A percentile compares a stretch with the other conserved stretches of the same genome.
Evolutionary conservation across 2,329 filamentous ascomycete genomes (phyloP).

Genomic region (Myriosclerotinia curreyana): DNA sequence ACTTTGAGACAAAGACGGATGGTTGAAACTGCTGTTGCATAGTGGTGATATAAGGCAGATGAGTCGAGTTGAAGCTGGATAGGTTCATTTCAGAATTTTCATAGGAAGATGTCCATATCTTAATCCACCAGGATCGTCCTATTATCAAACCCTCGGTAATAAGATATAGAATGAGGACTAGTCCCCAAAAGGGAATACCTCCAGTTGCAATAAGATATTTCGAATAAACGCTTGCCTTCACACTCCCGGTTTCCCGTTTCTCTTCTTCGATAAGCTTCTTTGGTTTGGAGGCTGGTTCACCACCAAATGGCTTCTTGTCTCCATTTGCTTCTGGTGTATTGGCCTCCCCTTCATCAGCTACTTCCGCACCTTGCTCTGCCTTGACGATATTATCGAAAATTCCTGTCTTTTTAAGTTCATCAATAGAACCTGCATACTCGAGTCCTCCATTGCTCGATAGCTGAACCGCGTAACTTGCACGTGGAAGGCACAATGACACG

Average conservation of each 20-base stretch:
- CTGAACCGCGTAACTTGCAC: slow-evolving; percentile 69
- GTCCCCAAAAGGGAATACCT: slow-evolving; percentile 57
- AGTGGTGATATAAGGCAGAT: slow-evolving; percentile 17
- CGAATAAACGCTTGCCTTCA: slow-evolving; percentile 63
- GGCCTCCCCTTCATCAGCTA: slow-evolving; percentile 50
- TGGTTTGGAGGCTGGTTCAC: slow-evolving; percentile 38
- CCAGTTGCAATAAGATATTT: slow-evolving; percentile 65
- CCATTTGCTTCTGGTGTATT: slow-evolving; percentile 45
- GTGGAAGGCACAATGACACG: slow-evolving; percentile 64
- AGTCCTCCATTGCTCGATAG: slow-evolving; percentile 65
- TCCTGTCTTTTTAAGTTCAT: slow-evolving; percentile 56
- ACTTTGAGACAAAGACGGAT: slow-evolving; percentile 29
- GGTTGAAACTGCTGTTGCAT: slow-evolving; percentile 40
- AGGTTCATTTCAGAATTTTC: slow-evolving; percentile 33
- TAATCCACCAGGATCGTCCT: slow-evolving; percentile 60
- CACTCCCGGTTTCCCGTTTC: slow-evolving; percentile 62
- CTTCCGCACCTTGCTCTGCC: slow-evolving; percentile 48
- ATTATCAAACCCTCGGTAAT: slow-evolving; percentile 29
- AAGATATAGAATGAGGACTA: slow-evolving; percentile 53
- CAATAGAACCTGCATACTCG: slow-evolving; percentile 57
- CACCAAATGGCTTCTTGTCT: slow-evolving; percentile 44
- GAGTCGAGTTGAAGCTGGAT: slow-evolving; percentile 13
- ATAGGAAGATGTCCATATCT: slow-evolving; percentile 55
- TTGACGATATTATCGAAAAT: slow-evolving; percentile 55
- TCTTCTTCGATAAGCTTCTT: slow-evolving; percentile 76